Percentiles rank a stretch among this genome's conserved stretches.
Evolutionary conservation across 495 filamentous ascomycete species (phyloP).

Genomic region (Hypoxylon subgilvum): DNA sequence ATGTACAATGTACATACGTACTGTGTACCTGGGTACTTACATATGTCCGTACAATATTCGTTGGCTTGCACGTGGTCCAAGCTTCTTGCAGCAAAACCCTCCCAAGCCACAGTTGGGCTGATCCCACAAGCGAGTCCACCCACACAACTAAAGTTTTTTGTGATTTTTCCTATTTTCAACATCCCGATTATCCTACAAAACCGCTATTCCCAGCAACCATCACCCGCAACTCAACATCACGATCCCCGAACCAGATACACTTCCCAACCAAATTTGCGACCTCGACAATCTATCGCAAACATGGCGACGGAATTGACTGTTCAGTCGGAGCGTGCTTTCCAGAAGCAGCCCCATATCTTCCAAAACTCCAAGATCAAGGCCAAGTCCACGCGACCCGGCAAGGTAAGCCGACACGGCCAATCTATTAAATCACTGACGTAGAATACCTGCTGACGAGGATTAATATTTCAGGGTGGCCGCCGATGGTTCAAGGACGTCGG

Average conservation of each 20-base stretch:
- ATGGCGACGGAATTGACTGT: slow-evolving; percentile 99
- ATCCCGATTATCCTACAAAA: too few species aligned
- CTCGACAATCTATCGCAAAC: slow-evolving; percentile 65
- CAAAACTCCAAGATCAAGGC: slow-evolving; percentile 87
- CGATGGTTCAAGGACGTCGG: slow-evolving; percentile 99
- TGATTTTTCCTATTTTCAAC: slow-evolving; percentile 40
- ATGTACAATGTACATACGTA: too few species aligned
- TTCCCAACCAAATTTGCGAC: slow-evolving; percentile 44
- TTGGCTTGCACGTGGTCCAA: neutral
- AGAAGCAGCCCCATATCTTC: slow-evolving; percentile 99
- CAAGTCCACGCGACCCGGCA: slow-evolving; percentile 83
- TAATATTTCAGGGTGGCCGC: slow-evolving; percentile 60
- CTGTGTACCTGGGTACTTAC: too few species aligned
- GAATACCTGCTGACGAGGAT: neutral
- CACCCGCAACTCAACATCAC: slow-evolving; percentile 36
- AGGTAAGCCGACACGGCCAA: slow-evolving; percentile 53
- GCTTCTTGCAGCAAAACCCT: too few species aligned
- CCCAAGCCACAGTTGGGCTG: too few species aligned
- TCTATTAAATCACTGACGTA: neutral
- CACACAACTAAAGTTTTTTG: slow-evolving; percentile 42
- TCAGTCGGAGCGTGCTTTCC: slow-evolving; percentile 97
- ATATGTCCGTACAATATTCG: too few species aligned
- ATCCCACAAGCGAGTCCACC: slow-evolving; percentile 36
- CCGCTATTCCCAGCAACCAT: slow-evolving; percentile 31
- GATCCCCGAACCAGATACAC: neutral